Conservation (phyloP, 495 filamentous ascomycete genomes). For the Penicillium canariense region DNA sequence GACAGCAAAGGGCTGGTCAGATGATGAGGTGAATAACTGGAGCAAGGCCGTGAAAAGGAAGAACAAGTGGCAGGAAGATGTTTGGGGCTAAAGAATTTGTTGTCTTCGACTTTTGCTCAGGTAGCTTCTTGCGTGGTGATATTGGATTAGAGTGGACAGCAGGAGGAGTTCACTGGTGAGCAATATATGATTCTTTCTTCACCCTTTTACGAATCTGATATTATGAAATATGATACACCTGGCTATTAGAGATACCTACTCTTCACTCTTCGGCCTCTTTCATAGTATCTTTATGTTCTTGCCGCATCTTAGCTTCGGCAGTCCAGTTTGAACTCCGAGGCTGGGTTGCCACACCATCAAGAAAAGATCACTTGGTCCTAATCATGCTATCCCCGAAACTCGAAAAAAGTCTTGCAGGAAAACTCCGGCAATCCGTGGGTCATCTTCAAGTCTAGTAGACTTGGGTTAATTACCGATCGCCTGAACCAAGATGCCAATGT, state of each 20-base stretch:
- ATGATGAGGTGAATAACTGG: constrained; percentile 40
- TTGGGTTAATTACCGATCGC: not conserved
- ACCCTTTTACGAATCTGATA: not conserved
- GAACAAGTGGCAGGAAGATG: constrained; percentile 53
- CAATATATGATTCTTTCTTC: not conserved
- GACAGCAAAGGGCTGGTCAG: constrained; percentile 32
- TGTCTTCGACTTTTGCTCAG: no score
- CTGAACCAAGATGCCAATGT: not conserved
- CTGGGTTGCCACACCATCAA: no score
- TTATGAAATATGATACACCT: no score
- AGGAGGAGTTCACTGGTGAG: not conserved
- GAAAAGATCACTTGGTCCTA: no score
- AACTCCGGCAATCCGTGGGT: not conserved
- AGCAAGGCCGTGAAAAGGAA: constrained; percentile 42
- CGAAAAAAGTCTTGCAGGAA: no score
- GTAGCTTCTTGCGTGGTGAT: not conserved
- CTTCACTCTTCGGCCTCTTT: no score
- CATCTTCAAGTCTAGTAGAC: not conserved
- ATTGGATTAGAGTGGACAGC: not conserved
- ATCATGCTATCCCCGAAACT: no score
- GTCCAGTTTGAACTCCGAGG: no score
- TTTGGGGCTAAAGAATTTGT: constrained; percentile 28
- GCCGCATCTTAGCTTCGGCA: no score
- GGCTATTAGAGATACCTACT: no score
- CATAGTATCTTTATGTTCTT: no score